Evolutionary conservation across 2,329 filamentous ascomycete species (phyloP).

Genomic region (Ophiostoma angusticollis): DNA sequence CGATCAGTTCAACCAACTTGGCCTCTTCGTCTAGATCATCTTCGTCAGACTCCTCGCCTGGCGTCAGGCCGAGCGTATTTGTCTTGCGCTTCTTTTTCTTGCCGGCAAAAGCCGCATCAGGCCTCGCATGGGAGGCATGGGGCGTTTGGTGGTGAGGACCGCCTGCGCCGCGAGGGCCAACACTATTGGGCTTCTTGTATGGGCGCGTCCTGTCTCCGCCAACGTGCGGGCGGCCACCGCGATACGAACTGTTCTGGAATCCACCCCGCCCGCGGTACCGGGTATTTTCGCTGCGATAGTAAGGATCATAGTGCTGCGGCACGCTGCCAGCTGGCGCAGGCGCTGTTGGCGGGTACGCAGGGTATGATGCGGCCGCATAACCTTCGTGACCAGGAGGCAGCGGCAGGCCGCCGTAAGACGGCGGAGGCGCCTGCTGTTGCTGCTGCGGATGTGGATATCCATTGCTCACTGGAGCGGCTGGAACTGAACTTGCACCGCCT

Average conservation of each 20-base stretch:
- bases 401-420: slow-evolving; percentile 16
- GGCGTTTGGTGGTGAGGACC: neutral
- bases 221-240: slow-evolving; percentile 21
- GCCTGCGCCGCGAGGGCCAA: slow-evolving; percentile 11
- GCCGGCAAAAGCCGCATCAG: slow-evolving; percentile 35
- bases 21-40: slow-evolving; percentile 61
- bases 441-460: too few species aligned
- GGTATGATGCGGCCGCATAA: slow-evolving; percentile 22
- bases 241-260: slow-evolving; percentile 20
- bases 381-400: slow-evolving; percentile 16
- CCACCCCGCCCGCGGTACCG: slow-evolving; percentile 27
- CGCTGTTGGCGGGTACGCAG: slow-evolving; percentile 26
- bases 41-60: slow-evolving; percentile 52
- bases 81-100: slow-evolving; percentile 63
- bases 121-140: slow-evolving; percentile 31
- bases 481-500: slow-evolving; percentile 23
- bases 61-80: slow-evolving; percentile 59
- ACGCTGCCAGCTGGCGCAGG: slow-evolving; percentile 17
- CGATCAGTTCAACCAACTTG: slow-evolving; percentile 39
- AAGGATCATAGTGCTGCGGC: slow-evolving; percentile 19
- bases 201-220: slow-evolving; percentile 27
- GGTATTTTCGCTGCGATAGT: slow-evolving; percentile 22
- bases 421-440: too few species aligned
- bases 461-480: slow-evolving; percentile 31
- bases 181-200: slow-evolving; percentile 16